Evolutionary conservation across 2,329 filamentous ascomycete species (phyloP).

Genomic region (Hypoxylon sp.): DNA sequence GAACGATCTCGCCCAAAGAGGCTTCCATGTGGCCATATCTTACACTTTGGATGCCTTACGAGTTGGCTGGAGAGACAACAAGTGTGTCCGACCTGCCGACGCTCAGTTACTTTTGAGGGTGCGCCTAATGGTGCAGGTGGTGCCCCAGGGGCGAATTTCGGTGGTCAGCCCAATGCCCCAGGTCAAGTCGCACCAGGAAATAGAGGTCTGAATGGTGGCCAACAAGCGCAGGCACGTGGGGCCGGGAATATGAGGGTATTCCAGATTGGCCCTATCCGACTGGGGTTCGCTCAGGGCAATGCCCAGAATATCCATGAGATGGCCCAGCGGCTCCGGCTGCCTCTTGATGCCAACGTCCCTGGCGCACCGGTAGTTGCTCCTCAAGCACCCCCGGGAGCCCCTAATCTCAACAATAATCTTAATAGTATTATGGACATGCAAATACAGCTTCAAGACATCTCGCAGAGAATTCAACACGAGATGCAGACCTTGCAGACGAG

Average conservation of each 20-base stretch:
- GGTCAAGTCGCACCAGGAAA: constrained; percentile 49
- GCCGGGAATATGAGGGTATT: constrained; percentile 71
- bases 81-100: constrained; percentile 93
- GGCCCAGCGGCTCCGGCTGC: constrained; percentile 72
- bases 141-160: constrained; percentile 53
- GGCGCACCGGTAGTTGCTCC: constrained; percentile 33
- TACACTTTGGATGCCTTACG: constrained; percentile 94
- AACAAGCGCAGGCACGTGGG: constrained; percentile 56
- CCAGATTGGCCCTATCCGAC: constrained; percentile 80
- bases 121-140: constrained; percentile 55
- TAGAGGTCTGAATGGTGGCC: constrained; percentile 52
- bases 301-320: constrained; percentile 75
- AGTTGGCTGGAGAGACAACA: constrained; percentile 98
- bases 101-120: constrained; percentile 80
- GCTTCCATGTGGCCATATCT: constrained; percentile 93
- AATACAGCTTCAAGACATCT: constrained; percentile 74
- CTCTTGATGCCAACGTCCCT: constrained; percentile 52
- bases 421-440: constrained; percentile 62
- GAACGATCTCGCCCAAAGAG: constrained; percentile 94
- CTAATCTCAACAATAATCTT: constrained; percentile 26
- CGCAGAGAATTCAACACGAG: constrained; percentile 78
- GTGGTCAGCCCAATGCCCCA: constrained; percentile 53
- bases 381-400: constrained; percentile 17
- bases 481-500: constrained; percentile 73
- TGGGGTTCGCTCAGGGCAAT: constrained; percentile 82